Conservation (phyloP, 2,329 filamentous ascomycete genomes). For the Cercospora canescens region DNA sequence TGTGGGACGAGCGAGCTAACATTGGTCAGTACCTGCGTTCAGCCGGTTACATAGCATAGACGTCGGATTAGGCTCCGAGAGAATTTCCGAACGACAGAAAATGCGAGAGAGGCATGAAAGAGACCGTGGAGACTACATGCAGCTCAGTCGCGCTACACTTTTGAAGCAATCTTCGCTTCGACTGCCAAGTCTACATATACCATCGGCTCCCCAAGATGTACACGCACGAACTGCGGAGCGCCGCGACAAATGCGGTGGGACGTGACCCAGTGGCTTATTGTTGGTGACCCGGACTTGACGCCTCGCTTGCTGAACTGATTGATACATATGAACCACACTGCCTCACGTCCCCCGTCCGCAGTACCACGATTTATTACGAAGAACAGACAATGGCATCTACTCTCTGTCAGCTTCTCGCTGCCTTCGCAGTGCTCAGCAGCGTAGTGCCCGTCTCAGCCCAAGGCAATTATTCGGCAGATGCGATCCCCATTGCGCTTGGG, state of each 20-base stretch:
- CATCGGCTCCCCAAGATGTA: slow-evolving; percentile 2
- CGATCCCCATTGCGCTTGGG: slow-evolving; percentile 26
- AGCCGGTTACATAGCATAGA: not conserved
- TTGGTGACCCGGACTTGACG: not conserved
- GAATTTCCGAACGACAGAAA: not conserved
- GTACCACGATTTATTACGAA: not conserved
- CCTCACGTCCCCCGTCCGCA: not conserved
- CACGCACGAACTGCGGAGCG: not conserved
- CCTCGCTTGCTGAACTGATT: not conserved
- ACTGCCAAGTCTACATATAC: not conserved
- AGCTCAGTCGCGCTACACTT: not conserved
- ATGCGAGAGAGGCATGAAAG: not conserved
- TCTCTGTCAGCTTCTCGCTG: not conserved
- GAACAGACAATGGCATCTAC: not conserved
- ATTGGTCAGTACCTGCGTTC: slow-evolving; percentile 3
- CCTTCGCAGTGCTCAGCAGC: not conserved
- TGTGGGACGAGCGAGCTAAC: not conserved
- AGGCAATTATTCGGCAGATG: not conserved
- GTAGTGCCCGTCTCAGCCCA: not conserved
- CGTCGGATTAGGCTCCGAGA: not conserved
- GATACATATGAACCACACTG: not conserved
- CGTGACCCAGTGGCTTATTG: not conserved
- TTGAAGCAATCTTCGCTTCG: not conserved
- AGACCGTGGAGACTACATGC: not conserved
- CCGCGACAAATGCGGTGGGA: not conserved